Conservation (phyloP, 164 flowering plant genomes). For the Aristolochia contorta region DNA sequence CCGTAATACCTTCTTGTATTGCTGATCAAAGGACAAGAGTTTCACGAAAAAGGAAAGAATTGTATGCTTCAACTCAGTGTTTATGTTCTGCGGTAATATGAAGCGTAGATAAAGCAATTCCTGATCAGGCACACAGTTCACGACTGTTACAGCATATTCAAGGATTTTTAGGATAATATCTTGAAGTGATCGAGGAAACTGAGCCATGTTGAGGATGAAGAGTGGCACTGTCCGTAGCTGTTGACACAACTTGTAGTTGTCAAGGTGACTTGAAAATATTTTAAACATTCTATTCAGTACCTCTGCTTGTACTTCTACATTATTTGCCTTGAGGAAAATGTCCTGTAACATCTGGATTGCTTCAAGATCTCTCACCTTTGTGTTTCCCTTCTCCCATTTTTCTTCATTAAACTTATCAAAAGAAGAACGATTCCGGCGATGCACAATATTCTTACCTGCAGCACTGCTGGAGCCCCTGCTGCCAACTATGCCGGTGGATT, state of each 20-base stretch:
- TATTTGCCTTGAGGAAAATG: slow-evolving; percentile 85
- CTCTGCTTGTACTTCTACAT: slow-evolving; percentile 77
- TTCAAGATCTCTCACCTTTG: slow-evolving; percentile 84
- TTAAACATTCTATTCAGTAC: slow-evolving; percentile 92
- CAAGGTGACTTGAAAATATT: slow-evolving; percentile 90
- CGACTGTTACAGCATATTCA: slow-evolving; percentile 98
- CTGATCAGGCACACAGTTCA: slow-evolving; percentile 95
- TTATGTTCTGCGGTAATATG: slow-evolving; percentile 84
- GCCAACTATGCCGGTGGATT: slow-evolving; percentile 28
- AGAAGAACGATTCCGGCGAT: slow-evolving; percentile 52
- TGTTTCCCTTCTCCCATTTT: slow-evolving; percentile 63
- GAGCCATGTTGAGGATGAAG: slow-evolving; percentile 85
- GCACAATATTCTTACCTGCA: slow-evolving; percentile 39
- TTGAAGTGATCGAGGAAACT: slow-evolving; percentile 77
- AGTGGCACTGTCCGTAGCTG: slow-evolving; percentile 90
- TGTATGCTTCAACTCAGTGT: slow-evolving; percentile 72
- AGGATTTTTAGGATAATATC: slow-evolving; percentile 89
- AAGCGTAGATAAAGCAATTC: slow-evolving; percentile 95
- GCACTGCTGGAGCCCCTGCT: slow-evolving; percentile 38
- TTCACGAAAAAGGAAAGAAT: slow-evolving; percentile 94
- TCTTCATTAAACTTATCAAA: slow-evolving; percentile 57
- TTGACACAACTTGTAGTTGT: slow-evolving; percentile 91
- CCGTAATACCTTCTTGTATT: slow-evolving; percentile 88
- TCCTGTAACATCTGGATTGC: slow-evolving; percentile 97
- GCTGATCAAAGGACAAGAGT: slow-evolving; percentile 93